Conservation (phyloP, 148 eudicot genomes). For the Chenopodium quinoa region DNA sequence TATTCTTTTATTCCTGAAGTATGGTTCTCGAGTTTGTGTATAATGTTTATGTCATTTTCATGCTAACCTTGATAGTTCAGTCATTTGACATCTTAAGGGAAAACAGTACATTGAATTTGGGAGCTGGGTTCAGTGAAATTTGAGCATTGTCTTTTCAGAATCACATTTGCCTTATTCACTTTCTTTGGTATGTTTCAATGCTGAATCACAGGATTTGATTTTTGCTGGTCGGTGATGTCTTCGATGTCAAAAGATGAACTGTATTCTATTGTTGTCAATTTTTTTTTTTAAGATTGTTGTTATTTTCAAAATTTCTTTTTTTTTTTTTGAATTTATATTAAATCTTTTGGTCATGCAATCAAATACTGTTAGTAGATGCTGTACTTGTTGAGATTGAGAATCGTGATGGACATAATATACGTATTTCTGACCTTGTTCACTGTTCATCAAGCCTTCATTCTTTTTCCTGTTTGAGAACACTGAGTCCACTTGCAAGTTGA, state of each 20-base stretch:
- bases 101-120: neutral
- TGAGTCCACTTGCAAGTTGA: neutral
- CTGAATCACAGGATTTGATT: neutral
- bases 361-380: neutral
- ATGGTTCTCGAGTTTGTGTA: slow-evolving; percentile 14
- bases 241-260: neutral
- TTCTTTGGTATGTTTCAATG: neutral
- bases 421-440: neutral
- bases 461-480: neutral
- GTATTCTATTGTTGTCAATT: too few species aligned
- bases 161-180: neutral
- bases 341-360: neutral
- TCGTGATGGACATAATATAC: neutral
- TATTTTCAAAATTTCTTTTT: neutral
- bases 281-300: neutral
- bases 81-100: neutral
- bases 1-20: slow-evolving; percentile 16
- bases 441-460: neutral
- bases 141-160: neutral
- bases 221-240: neutral
- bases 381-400: neutral
- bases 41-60: slow-evolving; percentile 2
- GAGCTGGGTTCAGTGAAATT: neutral
- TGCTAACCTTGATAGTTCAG: slow-evolving; percentile 3
- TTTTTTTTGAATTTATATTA: neutral